Evolutionary conservation across 1,284 basidiomycete genomes (phyloP), one percentile per base, ranked within the genome.

Genomic region (Tremellales sp.): DNA sequence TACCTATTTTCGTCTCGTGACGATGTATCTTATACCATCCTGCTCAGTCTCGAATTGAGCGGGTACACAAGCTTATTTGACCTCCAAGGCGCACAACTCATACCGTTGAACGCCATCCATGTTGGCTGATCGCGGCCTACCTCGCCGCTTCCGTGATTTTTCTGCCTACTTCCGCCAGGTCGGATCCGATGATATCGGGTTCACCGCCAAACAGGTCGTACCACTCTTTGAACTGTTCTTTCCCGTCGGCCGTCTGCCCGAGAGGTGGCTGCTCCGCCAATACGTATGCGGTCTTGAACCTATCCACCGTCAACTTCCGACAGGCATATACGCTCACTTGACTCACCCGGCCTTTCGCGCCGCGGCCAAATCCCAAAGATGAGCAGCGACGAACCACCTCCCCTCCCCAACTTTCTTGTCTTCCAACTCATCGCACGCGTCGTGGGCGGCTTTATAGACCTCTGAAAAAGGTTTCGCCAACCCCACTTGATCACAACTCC

Each of bases 341-440:
- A 52, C 60, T 40, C 33, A 62, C 58, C 60, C 60, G 15, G 56
- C 56, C 45, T 58, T 51, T 26, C 52, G 47, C 1, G 60, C 60
- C 23, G 60, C 60, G 27, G 36, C 43, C n/a, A 60, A 23, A 46
- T 62, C 60, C 60, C 60, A 62, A 21, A 54, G 15, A 51, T 62
- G 60, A 40, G 56, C 54, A 44, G 60, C 60, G 23, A 62, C 57
- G 31, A 62, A 62, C 57, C 57, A 62, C 41, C 57, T 53, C 43
- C 56, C 49, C 6, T 25, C 43, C 17, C 46, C 43, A 13, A 29
- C 5, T 8, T 11, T 13, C 7, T 21, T 21, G 8, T 19, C 36
- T 29, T 51, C 54, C 2, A 48, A 27, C 25, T 48, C 26, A 5
- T 43, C 44, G 21, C 52, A 57, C 2, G 46, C 40, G 27, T 43